Percentiles rank a stretch among this genome's conserved stretches.
phyloP scores from a whole-genome alignment of 1,284 basidiomycete genomes.

The Tylopilus sp. region DNA sequence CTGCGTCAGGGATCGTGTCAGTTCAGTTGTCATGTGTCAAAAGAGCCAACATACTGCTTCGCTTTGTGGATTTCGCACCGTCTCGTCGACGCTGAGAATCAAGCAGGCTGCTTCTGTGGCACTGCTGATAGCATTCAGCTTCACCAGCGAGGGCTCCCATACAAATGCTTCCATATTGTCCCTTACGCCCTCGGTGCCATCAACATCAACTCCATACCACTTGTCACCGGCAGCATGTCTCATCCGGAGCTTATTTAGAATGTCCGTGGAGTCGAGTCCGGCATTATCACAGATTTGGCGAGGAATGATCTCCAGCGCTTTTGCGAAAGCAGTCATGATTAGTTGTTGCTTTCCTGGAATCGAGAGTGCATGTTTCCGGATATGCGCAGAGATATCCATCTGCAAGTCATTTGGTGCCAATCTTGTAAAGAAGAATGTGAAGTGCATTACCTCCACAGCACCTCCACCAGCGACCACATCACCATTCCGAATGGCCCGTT shows the following conservation, averaged over 20 bases:
- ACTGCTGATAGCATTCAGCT: constrained; percentile 92
- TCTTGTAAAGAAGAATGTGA: constrained; percentile 1
- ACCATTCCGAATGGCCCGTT: constrained; percentile 93
- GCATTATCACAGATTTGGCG: constrained; percentile 99
- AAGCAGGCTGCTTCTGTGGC: constrained; percentile 96
- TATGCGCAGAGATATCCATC: constrained; percentile 96
- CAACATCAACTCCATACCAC: constrained; percentile 97
- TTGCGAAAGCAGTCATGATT: constrained; percentile 94
- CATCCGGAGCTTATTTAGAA: constrained; percentile 97
- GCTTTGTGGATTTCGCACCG: constrained; percentile 89
- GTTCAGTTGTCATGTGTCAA: constrained; percentile 3
- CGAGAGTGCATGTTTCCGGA: constrained; percentile 86
- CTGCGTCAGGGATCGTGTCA: constrained; percentile 35
- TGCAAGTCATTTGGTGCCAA: constrained; percentile 32
- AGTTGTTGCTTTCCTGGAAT: constrained; percentile 97
- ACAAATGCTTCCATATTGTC: constrained; percentile 98
- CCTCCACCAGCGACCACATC: constrained; percentile 97
- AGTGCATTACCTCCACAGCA: constrained; percentile 77
- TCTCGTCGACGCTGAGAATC: constrained; percentile 94
- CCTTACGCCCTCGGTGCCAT: constrained; percentile 82
- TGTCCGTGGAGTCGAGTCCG: constrained; percentile 95
- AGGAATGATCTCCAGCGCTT: constrained; percentile 95
- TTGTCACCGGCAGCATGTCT: constrained; percentile 84
- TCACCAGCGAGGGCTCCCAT: constrained; percentile 97
- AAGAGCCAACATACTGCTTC: constrained; percentile 63